phyloP scores from a whole-genome alignment of 2,329 filamentous ascomycete species.

The Lecanoromycetidae sp. region DNA sequence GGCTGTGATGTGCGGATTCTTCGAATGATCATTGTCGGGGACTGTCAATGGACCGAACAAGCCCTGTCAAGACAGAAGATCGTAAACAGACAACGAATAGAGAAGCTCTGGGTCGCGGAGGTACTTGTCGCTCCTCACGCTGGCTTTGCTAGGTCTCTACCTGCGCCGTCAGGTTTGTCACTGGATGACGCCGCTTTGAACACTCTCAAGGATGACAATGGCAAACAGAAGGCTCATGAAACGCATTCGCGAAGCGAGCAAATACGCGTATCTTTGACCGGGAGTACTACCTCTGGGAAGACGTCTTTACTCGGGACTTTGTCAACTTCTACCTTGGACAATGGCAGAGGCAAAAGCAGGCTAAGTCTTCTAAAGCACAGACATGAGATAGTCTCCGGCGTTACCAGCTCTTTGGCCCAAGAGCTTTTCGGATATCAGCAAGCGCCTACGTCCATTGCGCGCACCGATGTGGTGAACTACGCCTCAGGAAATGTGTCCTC shows the following conservation, averaged over 20 bases:
- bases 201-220: neutral
- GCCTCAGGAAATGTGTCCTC: constrained; percentile 74
- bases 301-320: constrained; percentile 81
- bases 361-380: constrained; percentile 81
- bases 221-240: neutral
- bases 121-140: constrained; percentile 26
- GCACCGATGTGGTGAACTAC: constrained; percentile 55
- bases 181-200: neutral
- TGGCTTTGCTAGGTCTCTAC: neutral
- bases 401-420: constrained; percentile 90
- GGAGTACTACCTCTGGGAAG: constrained; percentile 83
- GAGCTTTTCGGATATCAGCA: constrained; percentile 74
- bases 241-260: constrained; percentile 45
- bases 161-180: neutral
- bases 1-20: constrained; percentile 75
- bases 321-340: constrained; percentile 78
- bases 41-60: constrained; percentile 50
- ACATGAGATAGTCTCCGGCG: constrained; percentile 81
- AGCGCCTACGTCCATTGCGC: neutral
- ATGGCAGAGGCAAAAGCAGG: constrained; percentile 80
- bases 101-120: constrained; percentile 75
- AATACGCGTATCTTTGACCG: constrained; percentile 73
- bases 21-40: constrained; percentile 71
- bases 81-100: constrained; percentile 22
- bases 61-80: constrained; percentile 16